Percentiles rank a stretch among this genome's conserved stretches.
phyloP scores from a whole-genome alignment of 192 early-diverging fungal species.

The Backusella morwellensis region DNA sequence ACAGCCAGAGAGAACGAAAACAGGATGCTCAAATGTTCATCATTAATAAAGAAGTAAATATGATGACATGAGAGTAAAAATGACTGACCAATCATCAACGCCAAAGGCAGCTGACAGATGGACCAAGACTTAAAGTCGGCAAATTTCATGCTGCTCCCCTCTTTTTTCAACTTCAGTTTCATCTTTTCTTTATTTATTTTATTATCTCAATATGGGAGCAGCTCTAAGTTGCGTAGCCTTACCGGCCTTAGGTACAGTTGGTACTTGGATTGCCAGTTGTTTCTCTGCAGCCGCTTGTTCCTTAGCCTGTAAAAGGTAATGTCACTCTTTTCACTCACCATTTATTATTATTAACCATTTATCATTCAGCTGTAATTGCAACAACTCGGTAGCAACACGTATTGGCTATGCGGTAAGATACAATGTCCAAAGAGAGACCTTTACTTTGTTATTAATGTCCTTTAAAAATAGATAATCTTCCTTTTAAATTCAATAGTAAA shows the following conservation, averaged over 20 bases:
- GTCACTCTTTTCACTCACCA: not conserved
- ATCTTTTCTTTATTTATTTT: not conserved
- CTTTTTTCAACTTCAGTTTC: not conserved
- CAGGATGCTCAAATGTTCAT: no score
- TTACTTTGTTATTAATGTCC: not conserved
- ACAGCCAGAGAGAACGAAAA: no score
- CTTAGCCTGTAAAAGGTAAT: conserved; percentile 45
- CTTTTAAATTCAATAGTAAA: conserved; percentile 43
- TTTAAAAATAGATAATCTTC: conserved; percentile 34
- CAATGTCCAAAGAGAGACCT: not conserved
- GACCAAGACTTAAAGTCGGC: not conserved
- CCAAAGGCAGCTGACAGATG: no score
- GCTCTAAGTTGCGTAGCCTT: conserved; percentile 50
- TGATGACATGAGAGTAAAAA: no score
- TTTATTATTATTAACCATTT: no score
- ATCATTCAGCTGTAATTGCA: conserved; percentile 48
- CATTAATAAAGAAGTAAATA: no score
- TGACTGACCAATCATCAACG: no score
- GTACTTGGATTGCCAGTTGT: conserved; percentile 43
- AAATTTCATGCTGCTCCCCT: not conserved
- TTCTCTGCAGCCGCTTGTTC: conserved; percentile 61
- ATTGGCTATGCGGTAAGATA: conserved; percentile 50
- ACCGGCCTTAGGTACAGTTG: conserved; percentile 42
- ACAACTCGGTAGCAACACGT: conserved; percentile 57
- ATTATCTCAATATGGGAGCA: conserved; percentile 46